Conservation (phyloP, 2,329 filamentous ascomycete species). For the Helotiales sp. region DNA sequence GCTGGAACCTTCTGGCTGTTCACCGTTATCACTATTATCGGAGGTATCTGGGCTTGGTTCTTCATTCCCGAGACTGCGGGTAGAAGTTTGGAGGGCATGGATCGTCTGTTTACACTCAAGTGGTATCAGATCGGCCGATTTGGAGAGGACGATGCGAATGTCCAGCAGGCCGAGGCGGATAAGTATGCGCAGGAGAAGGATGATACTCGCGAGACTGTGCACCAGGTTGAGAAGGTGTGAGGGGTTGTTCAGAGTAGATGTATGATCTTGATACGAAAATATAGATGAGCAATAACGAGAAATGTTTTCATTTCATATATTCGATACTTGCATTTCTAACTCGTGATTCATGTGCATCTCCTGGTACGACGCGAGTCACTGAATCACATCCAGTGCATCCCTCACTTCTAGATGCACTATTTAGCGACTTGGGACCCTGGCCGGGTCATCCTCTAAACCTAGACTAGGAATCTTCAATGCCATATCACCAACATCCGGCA, state of each 20-base stretch:
- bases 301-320: background rate
- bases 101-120: constrained; percentile 71
- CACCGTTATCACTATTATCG: constrained; percentile 67
- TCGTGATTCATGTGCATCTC: too few relatives aligned
- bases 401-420: too few relatives aligned
- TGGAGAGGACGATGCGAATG: constrained; percentile 53
- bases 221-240: constrained; percentile 27
- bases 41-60: constrained; percentile 73
- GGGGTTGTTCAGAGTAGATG: background rate
- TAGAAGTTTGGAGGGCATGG: constrained; percentile 70
- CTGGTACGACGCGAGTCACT: too few relatives aligned
- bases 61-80: constrained; percentile 75
- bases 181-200: constrained; percentile 50
- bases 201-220: constrained; percentile 41
- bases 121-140: constrained; percentile 74
- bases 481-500: too few relatives aligned
- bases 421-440: too few relatives aligned
- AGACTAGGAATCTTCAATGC: too few relatives aligned
- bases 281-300: constrained; percentile 5
- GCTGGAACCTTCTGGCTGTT: constrained; percentile 80
- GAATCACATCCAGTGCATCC: too few relatives aligned
- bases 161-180: constrained; percentile 47
- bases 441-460: too few relatives aligned
- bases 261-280: background rate
- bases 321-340: too few relatives aligned